A percentile compares a stretch with the other conserved stretches of the same genome.
These are phyloP conservation scores for Nephelium lappaceum DNA, from an alignment of 345 rosid species.

Conservation along the genomic window DNA sequence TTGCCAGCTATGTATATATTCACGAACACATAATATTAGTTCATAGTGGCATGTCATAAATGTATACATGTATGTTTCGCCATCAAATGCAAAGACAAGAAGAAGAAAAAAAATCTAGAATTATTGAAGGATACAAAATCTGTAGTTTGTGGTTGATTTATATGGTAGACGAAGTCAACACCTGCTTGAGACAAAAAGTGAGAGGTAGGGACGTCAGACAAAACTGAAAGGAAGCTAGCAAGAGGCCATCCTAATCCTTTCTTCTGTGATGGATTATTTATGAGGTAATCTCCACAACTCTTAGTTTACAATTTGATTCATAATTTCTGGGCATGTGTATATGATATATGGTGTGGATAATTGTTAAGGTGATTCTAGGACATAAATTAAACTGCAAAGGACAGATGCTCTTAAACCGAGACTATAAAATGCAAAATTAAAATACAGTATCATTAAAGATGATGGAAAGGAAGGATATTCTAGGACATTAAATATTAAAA, in stretches of 20 bases:
- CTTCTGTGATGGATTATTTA: background rate
- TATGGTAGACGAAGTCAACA: conserved; percentile 21
- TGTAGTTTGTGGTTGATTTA: conserved; percentile 3
- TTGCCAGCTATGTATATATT: too few species aligned
- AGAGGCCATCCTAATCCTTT: background rate
- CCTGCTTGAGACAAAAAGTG: conserved; percentile 28
- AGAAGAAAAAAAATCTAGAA: conserved; percentile 1
- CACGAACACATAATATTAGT: too few species aligned
- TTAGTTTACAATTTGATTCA: background rate
- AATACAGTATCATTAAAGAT: too few species aligned
- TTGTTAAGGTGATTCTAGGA: too few species aligned
- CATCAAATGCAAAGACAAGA: background rate
- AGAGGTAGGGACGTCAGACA: conserved; percentile 21
- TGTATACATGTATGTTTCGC: background rate
- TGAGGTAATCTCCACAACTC: background rate
- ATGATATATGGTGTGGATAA: background rate
- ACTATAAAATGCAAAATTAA: too few species aligned
- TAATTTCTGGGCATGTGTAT: too few species aligned
- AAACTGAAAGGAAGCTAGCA: conserved; percentile 4
- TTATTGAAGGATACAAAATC: conserved; percentile 17
- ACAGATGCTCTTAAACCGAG: too few species aligned
- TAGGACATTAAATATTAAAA: background rate
- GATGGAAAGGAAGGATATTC: background rate
- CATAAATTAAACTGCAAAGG: too few species aligned
- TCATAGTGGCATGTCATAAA: too few species aligned